phyloP scores from a whole-genome alignment of 345 rosid species.

The Limnanthes douglasii region DNA sequence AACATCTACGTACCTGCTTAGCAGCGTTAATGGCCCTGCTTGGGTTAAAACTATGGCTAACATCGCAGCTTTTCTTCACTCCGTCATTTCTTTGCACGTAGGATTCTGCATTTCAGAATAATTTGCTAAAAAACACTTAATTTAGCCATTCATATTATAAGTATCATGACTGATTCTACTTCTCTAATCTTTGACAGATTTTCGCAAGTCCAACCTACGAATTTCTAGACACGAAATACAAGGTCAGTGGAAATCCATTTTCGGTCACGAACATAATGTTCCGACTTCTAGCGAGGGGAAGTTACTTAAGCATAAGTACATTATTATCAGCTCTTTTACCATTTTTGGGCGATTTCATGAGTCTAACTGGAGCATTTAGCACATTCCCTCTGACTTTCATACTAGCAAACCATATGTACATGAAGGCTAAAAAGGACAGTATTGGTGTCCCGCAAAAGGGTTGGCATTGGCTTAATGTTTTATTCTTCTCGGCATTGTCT shows the following conservation, averaged over 20 bases:
- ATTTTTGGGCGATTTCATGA: slow-evolving; percentile 83
- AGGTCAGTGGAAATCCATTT: slow-evolving; percentile 52
- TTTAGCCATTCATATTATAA: neutral
- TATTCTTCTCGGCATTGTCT: slow-evolving; percentile 45
- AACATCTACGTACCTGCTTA: slow-evolving; percentile 56
- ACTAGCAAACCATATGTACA: slow-evolving; percentile 85
- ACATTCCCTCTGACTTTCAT: slow-evolving; percentile 90
- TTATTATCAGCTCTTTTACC: slow-evolving; percentile 74
- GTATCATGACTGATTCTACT: neutral
- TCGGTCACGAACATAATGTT: slow-evolving; percentile 36
- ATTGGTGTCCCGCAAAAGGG: slow-evolving; percentile 28
- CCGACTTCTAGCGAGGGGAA: slow-evolving; percentile 54
- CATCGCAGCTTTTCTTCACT: slow-evolving; percentile 63
- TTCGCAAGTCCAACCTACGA: slow-evolving; percentile 92
- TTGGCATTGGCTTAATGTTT: slow-evolving; percentile 86
- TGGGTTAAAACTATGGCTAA: slow-evolving; percentile 81
- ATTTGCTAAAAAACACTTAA: neutral
- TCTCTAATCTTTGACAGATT: slow-evolving; percentile 24
- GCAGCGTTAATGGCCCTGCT: slow-evolving; percentile 50
- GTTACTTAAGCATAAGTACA: slow-evolving; percentile 57
- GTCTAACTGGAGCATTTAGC: slow-evolving; percentile 81
- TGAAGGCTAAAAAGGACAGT: slow-evolving; percentile 37
- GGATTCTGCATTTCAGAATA: slow-evolving; percentile 1
- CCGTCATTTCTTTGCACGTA: slow-evolving; percentile 82
- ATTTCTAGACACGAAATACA: slow-evolving; percentile 71